Evolutionary conservation across 176 grass and related monocot genomes (phyloP), one percentile per base, ranked within the genome.

Genomic region (maize (Zea mays)): DNA sequence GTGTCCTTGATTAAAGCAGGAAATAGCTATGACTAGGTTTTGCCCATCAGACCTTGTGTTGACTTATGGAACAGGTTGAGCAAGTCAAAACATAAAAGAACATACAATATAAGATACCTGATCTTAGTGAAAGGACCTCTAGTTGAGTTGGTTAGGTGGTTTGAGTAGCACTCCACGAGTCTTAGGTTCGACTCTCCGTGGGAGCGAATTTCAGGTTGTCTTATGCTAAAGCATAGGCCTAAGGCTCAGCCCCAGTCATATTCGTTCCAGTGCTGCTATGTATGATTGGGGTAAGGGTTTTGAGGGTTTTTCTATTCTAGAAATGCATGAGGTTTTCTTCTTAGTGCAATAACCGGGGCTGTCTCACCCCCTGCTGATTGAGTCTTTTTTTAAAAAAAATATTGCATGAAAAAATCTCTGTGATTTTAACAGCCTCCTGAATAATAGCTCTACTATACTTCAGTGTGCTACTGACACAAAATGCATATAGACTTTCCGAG

Each of bases 381-480:
- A 27, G 27, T 27, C 27, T 27, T 27, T 27, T 27, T 27, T 27
- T 27, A 27, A 27, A 27, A 27, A 27, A 27, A 27, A 58, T 59
- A 65, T 67, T 41, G 41, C 0, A 2, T 35, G 43, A 55, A 62
- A 61, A 50, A 62, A 42, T 8, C 3, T 72, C 3, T 1, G 21
- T 3, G 3, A 12, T n/a, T 51, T 41, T 13, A 72, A 62, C 17
- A 79, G 16, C 12, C 44, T 17, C 67, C 7, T 79, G 48, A 83
- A 50, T 71, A 58, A 13, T 10, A 46, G 27, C 56, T 48, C 36
- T 46, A 44, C 36, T 46, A 44, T 58, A 79, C 39, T 69, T 77
- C 5, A 52, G 12, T 50, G 7, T 59, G 50, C 21, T 38, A 45
- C 11, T 57, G 17, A 33, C 37, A 66, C 38, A 45, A 17, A 66